Conservation (phyloP, 768 basidiomycete genomes). For the Gymnopilus junonius region DNA sequence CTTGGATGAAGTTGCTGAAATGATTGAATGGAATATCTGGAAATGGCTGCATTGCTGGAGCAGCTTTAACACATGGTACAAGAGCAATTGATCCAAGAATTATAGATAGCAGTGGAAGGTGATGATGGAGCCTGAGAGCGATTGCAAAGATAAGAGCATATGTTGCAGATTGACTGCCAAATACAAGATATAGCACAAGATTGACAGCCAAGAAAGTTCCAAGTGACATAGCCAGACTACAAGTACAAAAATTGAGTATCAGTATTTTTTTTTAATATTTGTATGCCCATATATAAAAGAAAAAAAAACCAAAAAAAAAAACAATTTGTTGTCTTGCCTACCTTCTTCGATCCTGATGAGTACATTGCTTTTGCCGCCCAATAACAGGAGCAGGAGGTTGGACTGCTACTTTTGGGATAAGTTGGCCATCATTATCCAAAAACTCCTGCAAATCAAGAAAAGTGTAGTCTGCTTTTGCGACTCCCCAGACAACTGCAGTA, state of each 20-base stretch:
- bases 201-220: background rate
- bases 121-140: too few relatives aligned
- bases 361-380: too few relatives aligned
- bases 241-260: background rate
- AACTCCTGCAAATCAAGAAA: too few relatives aligned
- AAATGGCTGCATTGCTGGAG: slow-evolving; percentile 7
- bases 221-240: background rate
- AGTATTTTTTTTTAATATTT: background rate
- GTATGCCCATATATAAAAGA: background rate
- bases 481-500: too few relatives aligned
- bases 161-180: background rate
- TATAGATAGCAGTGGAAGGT: background rate
- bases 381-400: too few relatives aligned
- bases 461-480: too few relatives aligned
- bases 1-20: slow-evolving; percentile 19
- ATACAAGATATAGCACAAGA: background rate
- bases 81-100: background rate
- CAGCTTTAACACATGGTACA: background rate
- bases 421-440: too few relatives aligned
- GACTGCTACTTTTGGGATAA: too few relatives aligned
- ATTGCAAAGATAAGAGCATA: too few relatives aligned
- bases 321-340: background rate
- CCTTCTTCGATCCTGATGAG: too few relatives aligned
- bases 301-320: too few relatives aligned
- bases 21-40: slow-evolving; percentile 15